Evolutionary conservation across 306 rosid genomes (phyloP).

Genomic region (Quercus ilex): DNA sequence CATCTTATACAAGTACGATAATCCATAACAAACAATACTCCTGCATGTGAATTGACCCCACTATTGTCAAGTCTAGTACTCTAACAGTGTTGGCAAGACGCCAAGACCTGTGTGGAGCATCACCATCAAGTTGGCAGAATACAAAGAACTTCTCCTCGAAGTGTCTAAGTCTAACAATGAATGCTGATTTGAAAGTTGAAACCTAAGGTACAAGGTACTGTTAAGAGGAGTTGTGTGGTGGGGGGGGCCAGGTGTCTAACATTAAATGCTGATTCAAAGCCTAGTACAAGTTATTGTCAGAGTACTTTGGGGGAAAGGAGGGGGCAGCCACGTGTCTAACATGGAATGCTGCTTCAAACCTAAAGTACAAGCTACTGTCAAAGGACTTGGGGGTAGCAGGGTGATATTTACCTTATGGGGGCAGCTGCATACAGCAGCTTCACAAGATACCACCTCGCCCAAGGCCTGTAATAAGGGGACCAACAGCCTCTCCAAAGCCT

Average conservation of each 20-base stretch:
- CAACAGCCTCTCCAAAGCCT: no score
- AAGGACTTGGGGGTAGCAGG: not conserved
- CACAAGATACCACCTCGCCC: no score
- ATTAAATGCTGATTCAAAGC: not conserved
- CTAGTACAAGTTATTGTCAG: not conserved
- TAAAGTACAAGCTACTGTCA: not conserved
- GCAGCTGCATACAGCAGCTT: no score
- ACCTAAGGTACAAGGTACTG: not conserved
- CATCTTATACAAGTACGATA: not conserved
- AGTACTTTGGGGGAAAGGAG: not conserved
- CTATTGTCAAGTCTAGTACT: not conserved
- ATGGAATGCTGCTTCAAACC: not conserved
- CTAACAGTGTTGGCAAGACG: not conserved
- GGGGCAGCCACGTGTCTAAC: not conserved
- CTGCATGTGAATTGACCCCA: not conserved
- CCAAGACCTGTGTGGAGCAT: not conserved
- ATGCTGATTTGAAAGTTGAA: not conserved
- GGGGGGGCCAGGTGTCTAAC: not conserved
- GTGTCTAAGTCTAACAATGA: not conserved
- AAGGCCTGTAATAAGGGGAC: no score
- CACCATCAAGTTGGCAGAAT: not conserved
- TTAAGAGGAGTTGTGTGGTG: not conserved
- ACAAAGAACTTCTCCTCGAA: not conserved
- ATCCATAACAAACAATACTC: not conserved
- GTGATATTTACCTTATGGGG: no score